A percentile compares a stretch with the other conserved stretches of the same genome.
phyloP scores from a whole-genome alignment of 805 yeast species.

The Cyberlindnera bimundalis region DNA sequence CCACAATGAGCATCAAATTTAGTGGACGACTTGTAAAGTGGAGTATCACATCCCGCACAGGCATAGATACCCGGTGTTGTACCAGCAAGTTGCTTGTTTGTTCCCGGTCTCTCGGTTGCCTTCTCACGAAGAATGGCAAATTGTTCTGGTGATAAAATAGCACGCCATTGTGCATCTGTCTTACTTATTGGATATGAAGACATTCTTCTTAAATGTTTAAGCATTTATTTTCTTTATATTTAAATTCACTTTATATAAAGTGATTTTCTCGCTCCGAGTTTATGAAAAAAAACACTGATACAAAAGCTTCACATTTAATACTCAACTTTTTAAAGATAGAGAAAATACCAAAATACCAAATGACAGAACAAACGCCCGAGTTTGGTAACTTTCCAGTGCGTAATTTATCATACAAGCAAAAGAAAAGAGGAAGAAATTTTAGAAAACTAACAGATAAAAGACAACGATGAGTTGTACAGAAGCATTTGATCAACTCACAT shows the following conservation, averaged over 20 bases:
- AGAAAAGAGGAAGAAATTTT: too few species aligned
- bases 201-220: constrained; percentile 6
- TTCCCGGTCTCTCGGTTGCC: constrained; percentile 43
- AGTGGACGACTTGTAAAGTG: constrained; percentile 73
- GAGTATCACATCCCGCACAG: constrained; percentile 84
- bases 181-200: constrained; percentile 20
- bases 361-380: too few species aligned
- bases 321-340: not conserved
- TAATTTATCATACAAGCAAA: too few species aligned
- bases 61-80: constrained; percentile 59
- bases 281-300: too few species aligned
- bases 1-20: constrained; percentile 94
- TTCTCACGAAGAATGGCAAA: constrained; percentile 71
- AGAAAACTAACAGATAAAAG: constrained; percentile 18
- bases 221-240: constrained; percentile 5
- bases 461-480: constrained; percentile 70
- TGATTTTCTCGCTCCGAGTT: too few species aligned
- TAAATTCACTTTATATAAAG: too few species aligned
- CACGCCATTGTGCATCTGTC: constrained; percentile 71
- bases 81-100: constrained; percentile 41
- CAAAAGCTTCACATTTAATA: too few species aligned
- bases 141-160: constrained; percentile 70
- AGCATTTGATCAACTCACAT: constrained; percentile 81
- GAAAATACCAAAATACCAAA: not conserved
- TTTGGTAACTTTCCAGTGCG: constrained; percentile 26